phyloP scores from a whole-genome alignment of 345 rosid genomes.

The Aquilaria yunnanensis region DNA sequence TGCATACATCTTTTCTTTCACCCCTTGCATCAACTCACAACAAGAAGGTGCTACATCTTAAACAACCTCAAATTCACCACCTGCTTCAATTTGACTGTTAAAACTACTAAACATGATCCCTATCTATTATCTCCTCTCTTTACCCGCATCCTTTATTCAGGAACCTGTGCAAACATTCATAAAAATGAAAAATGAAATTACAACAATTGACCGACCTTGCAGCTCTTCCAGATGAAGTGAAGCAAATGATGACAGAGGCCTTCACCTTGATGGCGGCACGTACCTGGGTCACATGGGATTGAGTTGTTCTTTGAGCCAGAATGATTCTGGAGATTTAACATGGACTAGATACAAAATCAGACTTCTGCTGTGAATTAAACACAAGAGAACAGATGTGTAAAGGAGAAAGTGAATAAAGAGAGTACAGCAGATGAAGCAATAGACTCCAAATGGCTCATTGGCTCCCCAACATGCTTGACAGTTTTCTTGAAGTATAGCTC shows the following conservation, averaged over 20 bases:
- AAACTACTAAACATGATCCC: background rate
- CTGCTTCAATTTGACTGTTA: no score
- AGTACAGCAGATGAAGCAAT: slow-evolving; percentile 98
- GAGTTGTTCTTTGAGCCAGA: slow-evolving; percentile 2
- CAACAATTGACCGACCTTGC: slow-evolving; percentile 39
- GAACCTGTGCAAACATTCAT: no score
- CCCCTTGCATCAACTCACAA: no score
- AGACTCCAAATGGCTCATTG: slow-evolving; percentile 93
- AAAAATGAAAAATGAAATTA: background rate
- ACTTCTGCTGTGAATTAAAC: background rate
- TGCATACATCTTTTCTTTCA: no score
- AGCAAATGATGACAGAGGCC: slow-evolving; percentile 71
- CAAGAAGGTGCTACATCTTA: no score
- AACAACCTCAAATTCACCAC: no score
- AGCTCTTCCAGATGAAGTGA: slow-evolving; percentile 79
- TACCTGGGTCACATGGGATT: slow-evolving; percentile 29
- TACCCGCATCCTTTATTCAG: no score
- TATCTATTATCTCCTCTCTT: no score
- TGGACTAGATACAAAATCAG: background rate
- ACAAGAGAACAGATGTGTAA: background rate
- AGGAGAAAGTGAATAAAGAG: slow-evolving; percentile 2
- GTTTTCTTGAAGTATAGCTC: slow-evolving; percentile 87
- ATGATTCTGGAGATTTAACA: background rate
- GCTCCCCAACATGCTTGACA: slow-evolving; percentile 90
- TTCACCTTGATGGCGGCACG: slow-evolving; percentile 81